Conservation (phyloP, 148 eudicot species). For the Chenopodium formosanum region DNA sequence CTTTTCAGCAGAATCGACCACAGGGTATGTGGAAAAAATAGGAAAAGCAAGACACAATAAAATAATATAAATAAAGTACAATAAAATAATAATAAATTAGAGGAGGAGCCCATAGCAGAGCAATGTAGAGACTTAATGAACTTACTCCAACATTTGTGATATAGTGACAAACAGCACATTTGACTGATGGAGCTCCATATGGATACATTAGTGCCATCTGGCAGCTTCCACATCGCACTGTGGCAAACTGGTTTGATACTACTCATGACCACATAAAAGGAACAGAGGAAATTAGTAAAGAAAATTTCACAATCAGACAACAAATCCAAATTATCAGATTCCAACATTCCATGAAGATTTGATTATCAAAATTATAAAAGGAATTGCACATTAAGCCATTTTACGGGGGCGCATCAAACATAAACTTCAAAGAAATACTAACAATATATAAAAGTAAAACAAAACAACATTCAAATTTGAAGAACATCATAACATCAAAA, state of each 20-base stretch:
- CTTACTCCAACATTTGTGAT: slow-evolving; percentile 77
- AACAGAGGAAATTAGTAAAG: slow-evolving; percentile 17
- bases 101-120: not conserved
- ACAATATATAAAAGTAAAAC: not conserved
- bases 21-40: not conserved
- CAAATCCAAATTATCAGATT: too few species aligned
- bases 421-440: not conserved
- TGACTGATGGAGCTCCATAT: slow-evolving; percentile 85
- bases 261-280: slow-evolving; percentile 15
- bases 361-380: too few species aligned
- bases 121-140: slow-evolving; percentile 15
- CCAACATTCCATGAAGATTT: not conserved
- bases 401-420: not conserved
- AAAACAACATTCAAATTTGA: not conserved
- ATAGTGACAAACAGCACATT: slow-evolving; percentile 85
- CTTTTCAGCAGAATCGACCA: not conserved
- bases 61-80: too few species aligned
- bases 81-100: too few species aligned
- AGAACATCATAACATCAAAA: not conserved
- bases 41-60: not conserved
- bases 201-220: slow-evolving; percentile 79
- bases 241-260: slow-evolving; percentile 65
- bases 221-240: slow-evolving; percentile 80
- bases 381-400: not conserved
- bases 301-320: not conserved